Evolutionary conservation across 1,139 yeast species (phyloP), one percentile per base, ranked within the genome.

Genomic region (Pichia kudriavzevii): DNA sequence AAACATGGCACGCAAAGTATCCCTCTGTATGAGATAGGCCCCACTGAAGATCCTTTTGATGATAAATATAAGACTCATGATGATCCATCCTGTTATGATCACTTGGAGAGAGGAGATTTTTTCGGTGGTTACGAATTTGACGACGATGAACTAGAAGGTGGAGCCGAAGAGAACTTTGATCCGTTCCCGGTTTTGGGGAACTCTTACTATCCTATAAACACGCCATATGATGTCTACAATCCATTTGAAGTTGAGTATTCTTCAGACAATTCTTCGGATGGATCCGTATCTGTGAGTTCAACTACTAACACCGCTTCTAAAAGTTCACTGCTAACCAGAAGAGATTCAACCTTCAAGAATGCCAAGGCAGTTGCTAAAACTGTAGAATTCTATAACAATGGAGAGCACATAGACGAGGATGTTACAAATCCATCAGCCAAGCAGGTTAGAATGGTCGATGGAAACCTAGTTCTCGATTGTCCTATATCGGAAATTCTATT

Each of bases 381-480:
- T 8, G 40, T 37, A 4, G 26, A 25, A 9, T 36, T 31, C 12
- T 41, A 41, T 13, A 47, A 63, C 26, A 24, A 63, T 64, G 42
- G 61, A 15, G 35, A 33, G 10, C 30, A n/a, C 19, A 13, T 15
- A 15, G 2, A n/a, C 2, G 34, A 34, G 5, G 32, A 18, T 7
- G 31, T 31, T 19, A 14, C 22, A 10, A 26, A 40, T 11, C 35
- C 39, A 10, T 39, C 45, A 1, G 55, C 56, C 1, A 46, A 55
- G 22, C 58, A 55, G 35, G 59, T 55, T 29, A 32, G 53, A 26
- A 52, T 80, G 52, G 78, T 76, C 46, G 64, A 74, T 41, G 93
- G 93, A 22, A 80, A 81, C 52, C 69, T 81, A 49, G 82, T 82
- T 8, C 69, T 81, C 30, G 94, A 81, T 57, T 82, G 88, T 46